Evolutionary conservation across 2,329 filamentous ascomycete genomes (phyloP), one percentile per base, ranked within the genome.

Genomic region (Epichloe sp.): DNA sequence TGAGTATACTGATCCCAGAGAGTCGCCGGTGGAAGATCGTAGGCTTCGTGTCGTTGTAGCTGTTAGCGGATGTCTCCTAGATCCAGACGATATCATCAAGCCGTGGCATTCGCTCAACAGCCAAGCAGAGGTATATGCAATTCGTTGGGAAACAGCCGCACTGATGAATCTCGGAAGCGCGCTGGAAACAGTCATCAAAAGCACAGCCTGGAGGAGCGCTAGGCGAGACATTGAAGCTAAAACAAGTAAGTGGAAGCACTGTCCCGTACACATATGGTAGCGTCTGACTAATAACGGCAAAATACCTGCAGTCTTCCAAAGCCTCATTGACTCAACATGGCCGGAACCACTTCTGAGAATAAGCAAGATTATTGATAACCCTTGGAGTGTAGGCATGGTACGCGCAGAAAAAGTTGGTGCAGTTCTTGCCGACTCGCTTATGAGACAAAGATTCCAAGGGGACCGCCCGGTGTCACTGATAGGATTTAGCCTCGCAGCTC

Each of bases 61-160:
- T 21, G 78, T 95, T 49, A 85, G 81, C 47, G 93, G 93, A 11
- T 95, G 89, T 84, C 68, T 93, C 10, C 76, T 83, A 37, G 78
- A 83, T 47, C 78, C 85, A 41, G 83, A 93, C 52, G 79, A 88
- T n/a, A 70, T 82, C 17, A 55, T 53, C 3, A 76, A 79, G 26
- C 86, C 86, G 0, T 98, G 93, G 93, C 76, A 78, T 45, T 81
- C 84, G 31, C 70, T 97, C 34, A 86, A 85, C 2, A 71, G 76
- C 31, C 74, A 85, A 56, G 80, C 80, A 34, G 91, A 97, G 65
- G 79, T 84, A 0, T 96, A 95, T 61, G 85, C 83, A 2, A 71
- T 97, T 23, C 78, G 86, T 47, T 97, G 86, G 81, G 93, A 97
- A 65, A 74, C 86, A 4, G 80, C 88, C 44, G 77, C 86, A 1